Base-by-base conservation (phyloP, 176 grass and related monocot genomes). In the Chrysopogon serrulatus region DNA sequence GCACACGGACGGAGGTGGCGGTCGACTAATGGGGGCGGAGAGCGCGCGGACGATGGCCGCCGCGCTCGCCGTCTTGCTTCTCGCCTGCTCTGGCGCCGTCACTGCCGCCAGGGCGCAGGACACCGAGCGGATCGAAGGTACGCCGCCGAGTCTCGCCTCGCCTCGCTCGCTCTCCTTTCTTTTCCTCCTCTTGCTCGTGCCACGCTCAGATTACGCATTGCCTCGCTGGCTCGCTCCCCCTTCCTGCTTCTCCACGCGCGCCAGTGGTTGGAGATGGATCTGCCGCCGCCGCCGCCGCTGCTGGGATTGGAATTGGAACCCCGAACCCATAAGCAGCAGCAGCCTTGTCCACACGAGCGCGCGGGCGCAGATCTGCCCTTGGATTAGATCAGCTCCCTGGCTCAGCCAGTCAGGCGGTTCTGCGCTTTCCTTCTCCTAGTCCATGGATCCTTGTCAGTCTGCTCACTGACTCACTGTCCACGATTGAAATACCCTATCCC, bases 81-180 rank as follows among this genome's bases (percentile, higher is more conserved):
- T 90, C 34, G 53, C 57, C 45, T 81, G 39, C 73, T 71, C 64
- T 4, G 32, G 5, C 19, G 65, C 47, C 48, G 81, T 31, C 5
- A 13, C 6, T 5, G 63, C 51, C 31, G 41, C 41, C 56, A 60
- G 56, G 27, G 84, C 74, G 47, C 88, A 90, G 84, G 84, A 90
- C 32, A 90, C 88, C 67, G 88, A 90, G 88, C 82, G 88, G 74
- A 87, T 90, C 74, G 88, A 90, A 90, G 88, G 88, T 90, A 60
- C 16, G 65, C 72, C 0, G 1, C 8, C n/a, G 16, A 37, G 0
- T 1, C 39, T 82, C 47, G 49, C 53, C 54, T 24, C 10, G 54
- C n/a, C 59, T 63, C 27, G 26, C 5, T 16, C 2, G 47, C 71
- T 41, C 17, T 24, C 6, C 59, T 76, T 19, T 1, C 18, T 6